Evolutionary conservation across 73 alveolate genomes (phyloP).

Genomic region (Tetrahymena borealis): DNA sequence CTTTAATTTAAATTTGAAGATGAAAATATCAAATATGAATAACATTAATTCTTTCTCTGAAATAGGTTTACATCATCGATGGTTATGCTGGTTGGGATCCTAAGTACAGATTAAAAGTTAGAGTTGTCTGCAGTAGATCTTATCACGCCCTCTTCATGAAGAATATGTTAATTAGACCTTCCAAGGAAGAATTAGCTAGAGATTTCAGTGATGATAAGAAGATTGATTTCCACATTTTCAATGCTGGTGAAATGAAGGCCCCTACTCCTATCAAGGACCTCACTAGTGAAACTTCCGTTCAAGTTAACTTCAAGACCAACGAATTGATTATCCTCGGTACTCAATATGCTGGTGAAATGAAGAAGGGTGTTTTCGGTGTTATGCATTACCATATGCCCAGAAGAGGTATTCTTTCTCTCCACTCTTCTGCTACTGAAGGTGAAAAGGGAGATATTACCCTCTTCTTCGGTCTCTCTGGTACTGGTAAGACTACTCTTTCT

Average conservation of each 20-base stretch:
- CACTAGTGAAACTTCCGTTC: conserved; percentile 78
- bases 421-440: conserved; percentile 85
- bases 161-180: conserved; percentile 88
- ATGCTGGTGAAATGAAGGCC: conserved; percentile 91
- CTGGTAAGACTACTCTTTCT: conserved; percentile 92
- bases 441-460: conserved; percentile 79
- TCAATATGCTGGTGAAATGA: conserved; percentile 96
- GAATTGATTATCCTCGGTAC: conserved; percentile 88
- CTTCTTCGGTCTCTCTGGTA: conserved; percentile 94
- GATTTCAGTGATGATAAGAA: conserved; percentile 47
- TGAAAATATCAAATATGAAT: not conserved
- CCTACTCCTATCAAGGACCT: conserved; percentile 75
- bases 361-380: conserved; percentile 88
- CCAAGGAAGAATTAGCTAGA: conserved; percentile 57
- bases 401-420: conserved; percentile 84
- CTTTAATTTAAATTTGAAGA: not conserved
- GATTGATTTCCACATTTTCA: conserved; percentile 66
- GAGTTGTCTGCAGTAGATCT: conserved; percentile 77
- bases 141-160: conserved; percentile 96
- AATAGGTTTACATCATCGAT: conserved; percentile 67
- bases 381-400: conserved; percentile 85
- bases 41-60: not conserved
- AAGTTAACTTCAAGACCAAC: conserved; percentile 62
- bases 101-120: conserved; percentile 66
- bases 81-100: conserved; percentile 97